Conservation (phyloP, 75 land plant species). For the Pinus albicaulis region DNA sequence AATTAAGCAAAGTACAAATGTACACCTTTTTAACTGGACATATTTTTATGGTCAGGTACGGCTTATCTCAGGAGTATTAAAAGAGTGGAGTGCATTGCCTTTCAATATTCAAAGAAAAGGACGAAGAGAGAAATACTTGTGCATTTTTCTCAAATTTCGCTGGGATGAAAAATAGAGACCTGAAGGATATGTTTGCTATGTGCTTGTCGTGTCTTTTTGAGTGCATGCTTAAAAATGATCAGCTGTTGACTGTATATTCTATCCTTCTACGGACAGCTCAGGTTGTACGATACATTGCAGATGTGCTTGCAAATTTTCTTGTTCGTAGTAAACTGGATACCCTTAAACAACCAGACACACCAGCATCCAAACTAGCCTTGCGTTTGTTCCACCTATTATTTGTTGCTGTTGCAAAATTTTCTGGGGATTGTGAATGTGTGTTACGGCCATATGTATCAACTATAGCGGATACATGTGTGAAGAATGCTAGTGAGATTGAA, state of each 20-base stretch:
- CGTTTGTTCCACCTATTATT: conserved; percentile 88
- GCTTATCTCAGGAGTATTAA: conserved; percentile 87
- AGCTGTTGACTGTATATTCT: conserved; percentile 77
- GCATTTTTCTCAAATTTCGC: conserved; percentile 79
- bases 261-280: conserved; percentile 76
- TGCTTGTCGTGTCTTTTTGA: conserved; percentile 97
- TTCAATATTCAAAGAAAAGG: conserved; percentile 90
- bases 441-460: conserved; percentile 92
- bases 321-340: conserved; percentile 83
- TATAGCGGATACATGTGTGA: conserved; percentile 95
- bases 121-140: conserved; percentile 94
- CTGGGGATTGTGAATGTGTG: conserved; percentile 80
- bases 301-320: conserved; percentile 90
- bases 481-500: conserved; percentile 89
- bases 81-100: conserved; percentile 95
- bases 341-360: conserved; percentile 88
- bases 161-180: conserved; percentile 95
- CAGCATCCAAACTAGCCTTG: conserved; percentile 88
- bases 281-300: conserved; percentile 82
- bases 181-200: conserved; percentile 97
- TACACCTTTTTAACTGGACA: neutral
- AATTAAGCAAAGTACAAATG: neutral
- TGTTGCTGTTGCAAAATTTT: conserved; percentile 58
- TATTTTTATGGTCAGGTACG: conserved; percentile 53
- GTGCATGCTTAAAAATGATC: conserved; percentile 80